phyloP scores from a whole-genome alignment of 1,284 basidiomycete genomes.

The Ustilago bromivora region DNA sequence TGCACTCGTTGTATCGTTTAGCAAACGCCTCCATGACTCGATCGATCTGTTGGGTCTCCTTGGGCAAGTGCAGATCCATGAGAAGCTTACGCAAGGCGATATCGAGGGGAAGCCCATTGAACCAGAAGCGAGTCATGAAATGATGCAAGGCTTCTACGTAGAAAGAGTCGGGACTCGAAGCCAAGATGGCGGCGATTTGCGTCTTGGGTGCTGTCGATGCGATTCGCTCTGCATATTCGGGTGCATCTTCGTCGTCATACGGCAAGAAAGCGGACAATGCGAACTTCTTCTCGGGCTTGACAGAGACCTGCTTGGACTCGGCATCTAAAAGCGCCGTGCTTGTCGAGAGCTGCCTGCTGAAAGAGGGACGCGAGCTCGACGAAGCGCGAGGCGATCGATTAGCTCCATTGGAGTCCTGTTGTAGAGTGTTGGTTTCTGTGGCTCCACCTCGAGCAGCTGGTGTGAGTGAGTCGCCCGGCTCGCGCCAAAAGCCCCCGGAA shows the following conservation, averaged over 20 bases:
- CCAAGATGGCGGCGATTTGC: slow-evolving; percentile 59
- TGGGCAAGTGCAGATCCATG: slow-evolving; percentile 89
- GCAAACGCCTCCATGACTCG: slow-evolving; percentile 96
- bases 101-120: slow-evolving; percentile 85
- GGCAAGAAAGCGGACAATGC: slow-evolving; percentile 45
- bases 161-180: slow-evolving; percentile 78
- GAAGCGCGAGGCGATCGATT: slow-evolving; percentile 25
- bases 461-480: slow-evolving; percentile 19
- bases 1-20: slow-evolving; percentile 83
- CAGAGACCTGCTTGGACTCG: slow-evolving; percentile 22
- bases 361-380: slow-evolving; percentile 41
- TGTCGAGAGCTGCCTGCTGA: slow-evolving; percentile 38
- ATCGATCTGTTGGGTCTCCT: slow-evolving; percentile 98
- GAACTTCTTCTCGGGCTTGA: slow-evolving; percentile 38
- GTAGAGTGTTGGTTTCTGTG: slow-evolving; percentile 6
- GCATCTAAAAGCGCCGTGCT: slow-evolving; percentile 20
- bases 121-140: slow-evolving; percentile 85
- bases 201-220: slow-evolving; percentile 34
- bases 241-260: slow-evolving; percentile 50
- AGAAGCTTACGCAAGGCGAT: slow-evolving; percentile 89
- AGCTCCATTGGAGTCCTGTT: slow-evolving; percentile 14
- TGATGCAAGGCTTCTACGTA: slow-evolving; percentile 78
- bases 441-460: slow-evolving; percentile 11
- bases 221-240: slow-evolving; percentile 53
- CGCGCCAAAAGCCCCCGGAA: slow-evolving; percentile 27